Evolutionary conservation across 129 eudicot genomes (phyloP).

Genomic region (Helianthus tuberosus): DNA sequence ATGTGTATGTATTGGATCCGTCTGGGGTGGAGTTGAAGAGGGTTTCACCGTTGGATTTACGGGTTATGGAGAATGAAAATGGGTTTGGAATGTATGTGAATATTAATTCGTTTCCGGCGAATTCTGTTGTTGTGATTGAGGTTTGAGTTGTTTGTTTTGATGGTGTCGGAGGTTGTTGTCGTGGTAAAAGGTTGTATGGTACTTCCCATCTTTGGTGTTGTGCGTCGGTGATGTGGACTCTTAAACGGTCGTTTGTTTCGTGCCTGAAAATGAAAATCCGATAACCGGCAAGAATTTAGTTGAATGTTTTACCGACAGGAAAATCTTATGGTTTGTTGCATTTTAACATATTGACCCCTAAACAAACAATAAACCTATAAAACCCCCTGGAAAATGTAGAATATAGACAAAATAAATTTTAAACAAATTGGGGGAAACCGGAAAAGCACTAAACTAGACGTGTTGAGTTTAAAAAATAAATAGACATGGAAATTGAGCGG

Average conservation of each 20-base stretch:
- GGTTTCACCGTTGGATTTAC: constrained; percentile 76
- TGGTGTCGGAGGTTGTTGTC: constrained; percentile 64
- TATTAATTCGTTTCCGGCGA: constrained; percentile 47
- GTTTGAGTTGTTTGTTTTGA: constrained; percentile 44
- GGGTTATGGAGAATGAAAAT: constrained; percentile 68
- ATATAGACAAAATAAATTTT: too few relatives aligned
- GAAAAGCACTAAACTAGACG: too few relatives aligned
- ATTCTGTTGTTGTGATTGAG: constrained; percentile 40
- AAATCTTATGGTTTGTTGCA: background rate
- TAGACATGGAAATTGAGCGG: too few relatives aligned
- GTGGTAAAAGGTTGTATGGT: constrained; percentile 79
- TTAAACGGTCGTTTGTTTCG: constrained; percentile 71
- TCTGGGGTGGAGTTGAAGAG: constrained; percentile 65
- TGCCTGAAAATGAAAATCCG: constrained; percentile 64
- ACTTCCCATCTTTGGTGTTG: constrained; percentile 89
- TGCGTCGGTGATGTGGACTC: constrained; percentile 92
- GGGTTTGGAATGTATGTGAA: constrained; percentile 78
- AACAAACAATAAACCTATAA: background rate
- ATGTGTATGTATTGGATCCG: constrained; percentile 51
- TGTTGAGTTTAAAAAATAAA: too few relatives aligned
- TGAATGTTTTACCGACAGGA: background rate
- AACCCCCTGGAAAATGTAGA: background rate
- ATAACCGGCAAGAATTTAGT: background rate
- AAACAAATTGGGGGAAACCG: too few relatives aligned
- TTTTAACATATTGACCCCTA: background rate